A percentile compares a stretch with the other conserved stretches of the same genome.
Conservation (phyloP, 306 rosid genomes). For the Sesbania bispinosa region DNA sequence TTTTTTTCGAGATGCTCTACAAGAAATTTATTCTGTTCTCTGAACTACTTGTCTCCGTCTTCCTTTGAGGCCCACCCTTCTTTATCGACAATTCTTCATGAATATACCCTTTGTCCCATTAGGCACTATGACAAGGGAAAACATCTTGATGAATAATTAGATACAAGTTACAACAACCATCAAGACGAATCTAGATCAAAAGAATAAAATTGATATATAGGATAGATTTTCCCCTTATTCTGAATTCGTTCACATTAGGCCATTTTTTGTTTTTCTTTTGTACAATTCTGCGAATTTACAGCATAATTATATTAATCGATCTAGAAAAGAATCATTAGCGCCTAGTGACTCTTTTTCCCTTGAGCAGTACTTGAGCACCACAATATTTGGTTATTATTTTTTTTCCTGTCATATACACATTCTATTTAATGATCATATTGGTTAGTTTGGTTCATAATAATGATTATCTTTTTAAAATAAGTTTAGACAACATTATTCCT, state of each 20-base stretch:
- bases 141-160: neutral
- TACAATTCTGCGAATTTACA: neutral
- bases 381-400: neutral
- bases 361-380: neutral
- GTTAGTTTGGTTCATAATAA: too few relatives aligned
- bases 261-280: neutral
- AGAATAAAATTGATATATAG: conserved; percentile 13
- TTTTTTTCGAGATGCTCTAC: neutral
- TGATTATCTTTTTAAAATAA: too few relatives aligned
- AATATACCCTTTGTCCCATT: conserved; percentile 33
- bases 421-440: too few relatives aligned
- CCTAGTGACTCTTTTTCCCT: too few relatives aligned
- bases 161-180: neutral
- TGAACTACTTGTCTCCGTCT: conserved; percentile 18
- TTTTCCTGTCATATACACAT: neutral
- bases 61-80: conserved; percentile 9
- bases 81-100: conserved; percentile 8
- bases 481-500: too few relatives aligned
- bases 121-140: neutral
- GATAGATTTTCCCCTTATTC: conserved; percentile 11
- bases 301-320: too few relatives aligned
- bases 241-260: neutral
- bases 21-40: neutral
- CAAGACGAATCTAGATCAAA: neutral
- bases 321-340: too few relatives aligned